Base-by-base conservation (phyloP, 1,284 basidiomycete species). In the Moniliella sp. region DNA sequence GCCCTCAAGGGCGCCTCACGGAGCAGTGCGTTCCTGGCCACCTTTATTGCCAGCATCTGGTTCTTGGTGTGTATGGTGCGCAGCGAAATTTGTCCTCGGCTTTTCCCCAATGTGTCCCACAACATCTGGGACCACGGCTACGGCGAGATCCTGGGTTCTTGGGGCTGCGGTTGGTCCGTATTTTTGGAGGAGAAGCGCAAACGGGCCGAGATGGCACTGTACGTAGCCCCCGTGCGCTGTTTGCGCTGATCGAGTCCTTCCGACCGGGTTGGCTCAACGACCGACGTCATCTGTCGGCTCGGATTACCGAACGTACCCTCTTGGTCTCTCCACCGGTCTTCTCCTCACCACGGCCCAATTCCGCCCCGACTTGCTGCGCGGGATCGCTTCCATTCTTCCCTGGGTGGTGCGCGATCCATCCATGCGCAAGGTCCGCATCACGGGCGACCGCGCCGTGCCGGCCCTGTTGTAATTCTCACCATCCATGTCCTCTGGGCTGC, bases 191-290 rank as follows among this genome's bases (percentile, higher is more conserved):
- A 62, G 39, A 61, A 56, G 37, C 43, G 55, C 5, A 49, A 62
- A 21, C 34, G 61, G 7, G 48, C 54, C 1, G 62, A 63, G 36
- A 63, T 63, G 62, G 61, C 61, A 10, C 36, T 63, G 13, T 63
- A 60, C 35, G 54, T 57, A 4, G 61, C 61, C 59, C 61, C n/a
- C 30, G 62, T 12, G 62, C 62, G 10, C 32, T 63, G 21, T 57
- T 52, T 25, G 51, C 55, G 1, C 35, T 48, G 25, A 44, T 43
- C 3, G 55, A 58, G 33, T 37, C 36, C 8, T 31, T 39, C 1
- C 34, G 19, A 16, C 48, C 48, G 4, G 48, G 48, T 2, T 53
- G 50, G 50, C 21, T 51, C 28, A 42, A 36, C 25, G 31, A 44
- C 15, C 48, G 46, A 1, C 21, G n/a, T 7, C 18, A 40, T 9